Base-by-base conservation (phyloP, 352 stramenopile genomes). In the Globisporangium barbulae region DNA sequence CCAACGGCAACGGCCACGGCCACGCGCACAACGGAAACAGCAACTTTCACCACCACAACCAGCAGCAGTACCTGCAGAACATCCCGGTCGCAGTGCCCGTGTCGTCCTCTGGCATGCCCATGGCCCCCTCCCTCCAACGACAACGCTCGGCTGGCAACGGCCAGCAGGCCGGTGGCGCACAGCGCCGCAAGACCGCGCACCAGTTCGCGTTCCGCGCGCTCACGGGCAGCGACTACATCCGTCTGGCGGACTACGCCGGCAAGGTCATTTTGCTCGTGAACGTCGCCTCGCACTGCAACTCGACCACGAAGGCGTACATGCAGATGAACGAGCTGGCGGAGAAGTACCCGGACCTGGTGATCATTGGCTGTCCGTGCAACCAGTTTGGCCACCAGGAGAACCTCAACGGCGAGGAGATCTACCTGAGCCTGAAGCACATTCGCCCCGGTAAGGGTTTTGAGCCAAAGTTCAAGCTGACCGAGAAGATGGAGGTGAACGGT, bases 381-480 rank as follows among this genome's bases (percentile, higher is more conserved):
- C 83, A 90, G 70, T 93, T 93, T 55, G 81, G 83, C 12, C 83
- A 93, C 65, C 83, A 93, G 68, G 83, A 93, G 70, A 93, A 93
- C 58, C 73, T 93, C 50, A 85, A 89, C 59, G 76, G 81, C 44
- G 81, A 90, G 9, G 83, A 93, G 64, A 93, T 93, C 64, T 82
- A 88, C 63, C 69, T 85, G 59, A 91, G 81, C 55, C 65, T 93
- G 31, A 69, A 77, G 67, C 71, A 93, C 77, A 87, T 93, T 45
- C 84, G 84, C 19, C 84, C 84, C 6, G 84, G 84, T 15, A 85
- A 81, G 63, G 82, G 82, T 57, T 91, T 89, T 54, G 75, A 78
- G 65, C 81, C 82, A 5, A 74, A 69, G n/a, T 93, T 93, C 69
- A 60, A 70, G 44, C 76, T 93, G 39, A 91, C 84, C 7, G 84